Base-by-base conservation (phyloP, 2,329 filamentous ascomycete genomes). In the Calonectria naviculata region DNA sequence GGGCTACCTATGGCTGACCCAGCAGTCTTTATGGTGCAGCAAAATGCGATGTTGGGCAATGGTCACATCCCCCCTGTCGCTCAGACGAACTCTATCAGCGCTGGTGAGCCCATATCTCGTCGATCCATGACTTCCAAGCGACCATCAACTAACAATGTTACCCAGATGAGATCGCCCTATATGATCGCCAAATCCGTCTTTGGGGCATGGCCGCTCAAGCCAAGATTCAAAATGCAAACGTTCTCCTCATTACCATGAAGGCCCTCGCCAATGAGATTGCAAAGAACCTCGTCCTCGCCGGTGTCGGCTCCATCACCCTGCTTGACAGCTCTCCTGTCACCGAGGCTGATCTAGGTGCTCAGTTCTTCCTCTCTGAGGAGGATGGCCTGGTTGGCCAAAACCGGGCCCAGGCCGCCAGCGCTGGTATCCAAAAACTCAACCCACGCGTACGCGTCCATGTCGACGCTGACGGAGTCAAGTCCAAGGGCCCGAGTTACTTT, bases 161-260 rank as follows among this genome's bases (percentile, higher is more conserved):
- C 28, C 15, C 73, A 94, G 97, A 98, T 83, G 97, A 99, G 81
- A 97, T 98, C 79, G 97, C 96, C 17, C 91, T 98, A 7, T 99
- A 99, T 82, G 97, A 99, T 84, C 93, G 97, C 61, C 97, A 99
- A 83, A 98, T 99, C 79, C 93, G 97, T 65, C 91, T 99, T 34
- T 99, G 97, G 97, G 97, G 97, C 49, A 94, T 98, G 80, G 92
- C 97, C 79, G 97, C 97, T 8, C 97, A 99, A 83, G 93, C 97
- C 81, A 95, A 93, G 81, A 95, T 99, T 69, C 94, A 96, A 77
- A 93, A 90, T 70, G 95, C 97, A 70, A 95, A 95, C 79, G 93
- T 99, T 76, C 92, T 98, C 54, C 90, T 99, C 73, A 93, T 99
- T 76, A 95, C 92, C 34, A 91, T 98, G 82, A 94, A 93, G 80